A percentile compares a stretch with the other conserved stretches of the same genome.
These are phyloP conservation scores for Fusarium sp. DNA, from an alignment of 2,329 filamentous ascomycete genomes.

Conservation along the genomic window DNA sequence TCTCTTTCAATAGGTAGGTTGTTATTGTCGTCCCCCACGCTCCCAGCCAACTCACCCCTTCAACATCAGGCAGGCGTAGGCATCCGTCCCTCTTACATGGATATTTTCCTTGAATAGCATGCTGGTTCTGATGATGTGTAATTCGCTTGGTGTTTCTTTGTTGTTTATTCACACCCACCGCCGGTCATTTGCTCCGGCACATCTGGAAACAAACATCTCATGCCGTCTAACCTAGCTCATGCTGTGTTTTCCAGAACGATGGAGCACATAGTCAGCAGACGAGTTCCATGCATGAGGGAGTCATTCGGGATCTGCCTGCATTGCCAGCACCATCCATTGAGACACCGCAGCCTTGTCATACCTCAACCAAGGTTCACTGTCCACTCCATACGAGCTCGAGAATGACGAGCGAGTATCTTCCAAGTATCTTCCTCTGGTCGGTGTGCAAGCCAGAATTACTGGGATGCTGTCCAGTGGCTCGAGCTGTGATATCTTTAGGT, in stretches of 20 bases:
- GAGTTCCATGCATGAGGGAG: slow-evolving; percentile 44
- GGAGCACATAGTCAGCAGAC: slow-evolving; percentile 46
- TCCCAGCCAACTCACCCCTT: slow-evolving; percentile 26
- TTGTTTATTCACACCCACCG: slow-evolving; percentile 23
- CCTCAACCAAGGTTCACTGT: slow-evolving; percentile 47
- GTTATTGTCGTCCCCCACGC: slow-evolving; percentile 26
- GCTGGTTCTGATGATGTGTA: slow-evolving; percentile 27
- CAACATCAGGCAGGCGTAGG: slow-evolving; percentile 14
- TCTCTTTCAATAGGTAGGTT: slow-evolving; percentile 28
- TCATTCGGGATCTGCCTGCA: slow-evolving; percentile 47
- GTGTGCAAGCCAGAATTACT: slow-evolving; percentile 17
- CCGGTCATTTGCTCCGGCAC: slow-evolving; percentile 9
- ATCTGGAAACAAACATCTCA: slow-evolving; percentile 25
- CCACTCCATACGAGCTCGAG: slow-evolving; percentile 35
- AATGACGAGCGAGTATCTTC: slow-evolving; percentile 16
- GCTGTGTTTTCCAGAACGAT: slow-evolving; percentile 28
- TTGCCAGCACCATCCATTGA: slow-evolving; percentile 45
- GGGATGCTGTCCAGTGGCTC: slow-evolving; percentile 9
- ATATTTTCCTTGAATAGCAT: slow-evolving; percentile 24
- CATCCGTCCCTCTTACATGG: slow-evolving; percentile 16
- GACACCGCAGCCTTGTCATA: slow-evolving; percentile 43
- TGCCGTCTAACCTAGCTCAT: slow-evolving; percentile 16
- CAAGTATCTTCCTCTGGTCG: slow-evolving; percentile 21
- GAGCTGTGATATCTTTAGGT: slow-evolving; percentile 21
- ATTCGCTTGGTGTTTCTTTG: slow-evolving; percentile 26